Percentiles rank a stretch among this genome's conserved stretches.
phyloP scores from a whole-genome alignment of 805 yeast genomes.

The Sugiyamaella chiloensis region DNA sequence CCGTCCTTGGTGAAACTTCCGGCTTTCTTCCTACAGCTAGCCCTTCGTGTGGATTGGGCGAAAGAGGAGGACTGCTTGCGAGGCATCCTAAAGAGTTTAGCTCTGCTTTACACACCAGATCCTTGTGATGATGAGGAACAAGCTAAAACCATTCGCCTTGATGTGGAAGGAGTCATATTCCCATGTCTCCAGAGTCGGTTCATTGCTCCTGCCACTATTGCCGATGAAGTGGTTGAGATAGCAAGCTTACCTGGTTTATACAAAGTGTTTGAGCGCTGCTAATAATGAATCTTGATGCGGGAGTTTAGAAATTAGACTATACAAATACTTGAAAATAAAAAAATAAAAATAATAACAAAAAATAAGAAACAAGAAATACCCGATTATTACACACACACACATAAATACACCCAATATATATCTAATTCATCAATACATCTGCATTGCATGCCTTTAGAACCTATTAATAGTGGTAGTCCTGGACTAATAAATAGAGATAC shows the following conservation, averaged over 20 bases:
- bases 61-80: slow-evolving; percentile 67
- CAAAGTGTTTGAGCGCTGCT: slow-evolving; percentile 87
- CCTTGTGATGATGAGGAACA: slow-evolving; percentile 33
- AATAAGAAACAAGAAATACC: neutral
- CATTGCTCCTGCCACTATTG: slow-evolving; percentile 56
- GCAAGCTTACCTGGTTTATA: slow-evolving; percentile 92
- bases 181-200: slow-evolving; percentile 63
- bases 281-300: too few species aligned
- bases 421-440: too few species aligned
- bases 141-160: slow-evolving; percentile 32
- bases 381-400: too few species aligned
- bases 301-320: neutral
- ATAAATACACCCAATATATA: too few species aligned
- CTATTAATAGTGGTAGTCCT: neutral
- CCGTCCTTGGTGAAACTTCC: slow-evolving; percentile 69
- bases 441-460: neutral
- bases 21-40: slow-evolving; percentile 60
- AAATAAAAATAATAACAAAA: neutral
- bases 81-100: slow-evolving; percentile 63
- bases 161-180: slow-evolving; percentile 58
- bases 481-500: slow-evolving; percentile 14
- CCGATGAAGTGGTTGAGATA: slow-evolving; percentile 65
- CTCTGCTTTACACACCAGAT: slow-evolving; percentile 71
- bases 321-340: too few species aligned
- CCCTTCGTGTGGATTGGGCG: slow-evolving; percentile 56